Conservation (phyloP, 768 basidiomycete species). For the Leucocoprinus leucothites region DNA sequence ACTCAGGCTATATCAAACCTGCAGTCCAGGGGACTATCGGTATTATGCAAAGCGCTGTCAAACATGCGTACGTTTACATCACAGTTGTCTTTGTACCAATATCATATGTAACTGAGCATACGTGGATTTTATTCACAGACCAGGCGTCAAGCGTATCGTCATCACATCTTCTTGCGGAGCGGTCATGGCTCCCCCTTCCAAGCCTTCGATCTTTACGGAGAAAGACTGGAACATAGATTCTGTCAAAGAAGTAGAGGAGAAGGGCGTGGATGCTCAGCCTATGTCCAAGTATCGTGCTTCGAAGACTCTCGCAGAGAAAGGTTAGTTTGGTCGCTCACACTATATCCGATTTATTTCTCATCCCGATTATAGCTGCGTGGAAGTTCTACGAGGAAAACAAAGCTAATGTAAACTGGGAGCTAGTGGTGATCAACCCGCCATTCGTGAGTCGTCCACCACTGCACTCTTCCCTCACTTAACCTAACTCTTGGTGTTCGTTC, state of each 20-base stretch:
- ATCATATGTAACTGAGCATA: too few relatives aligned
- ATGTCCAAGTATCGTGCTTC: conserved; percentile 54
- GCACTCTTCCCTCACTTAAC: too few relatives aligned
- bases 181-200: conserved; percentile 27
- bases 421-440: conserved; percentile 54
- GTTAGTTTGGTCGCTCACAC: conserved; percentile 21
- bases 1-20: conserved; percentile 61
- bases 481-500: too few relatives aligned
- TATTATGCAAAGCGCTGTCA: conserved; percentile 56
- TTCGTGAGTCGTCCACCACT: conserved; percentile 28
- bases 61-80: conserved; percentile 39
- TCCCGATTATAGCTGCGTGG: conserved; percentile 33
- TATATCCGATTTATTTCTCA: neutral
- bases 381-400: conserved; percentile 42
- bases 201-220: conserved; percentile 38
- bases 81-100: too few relatives aligned
- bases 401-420: conserved; percentile 42
- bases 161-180: conserved; percentile 63
- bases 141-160: conserved; percentile 61
- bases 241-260: conserved; percentile 39
- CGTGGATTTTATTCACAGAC: conserved; percentile 18
- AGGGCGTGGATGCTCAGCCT: conserved; percentile 40
- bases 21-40: conserved; percentile 70
- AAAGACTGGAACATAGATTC: conserved; percentile 59
- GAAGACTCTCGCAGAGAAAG: conserved; percentile 64